Evolutionary conservation across 176 grass and related monocot genomes (phyloP), one percentile per base, ranked within the genome.

Genomic region (Triticum timopheevii): DNA sequence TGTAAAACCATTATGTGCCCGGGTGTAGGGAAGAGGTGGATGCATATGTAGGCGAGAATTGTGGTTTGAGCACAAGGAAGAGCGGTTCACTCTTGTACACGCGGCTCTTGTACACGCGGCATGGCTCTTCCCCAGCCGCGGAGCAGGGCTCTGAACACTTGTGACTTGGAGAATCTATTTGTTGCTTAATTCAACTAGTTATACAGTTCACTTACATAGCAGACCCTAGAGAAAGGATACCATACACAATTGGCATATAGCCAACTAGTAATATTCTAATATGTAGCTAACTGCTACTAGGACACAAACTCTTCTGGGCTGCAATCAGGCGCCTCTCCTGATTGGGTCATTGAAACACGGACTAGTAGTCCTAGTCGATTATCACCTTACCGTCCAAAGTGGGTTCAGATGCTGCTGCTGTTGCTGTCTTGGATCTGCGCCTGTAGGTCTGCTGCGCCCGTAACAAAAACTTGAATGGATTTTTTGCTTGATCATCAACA

Each of bases 401-500:
- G 19, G 19, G 6, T 58, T 58, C 54, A 58, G 54, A 58, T 58
- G 54, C 54, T 58, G 17, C 54, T 58, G 54, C 54, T 58, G 17
- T 22, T 58, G 6, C 54, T 58, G 8, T 28, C 25, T 65, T 65
- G 2, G 63, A 30, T 28, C 63, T 65, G 2, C 25, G 63, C 63
- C 25, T 65, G 25, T 28, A 25, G 24, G 10, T 58, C 17, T 8
- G 70, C 15, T 15, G 38, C 7, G 38, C 13, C 22, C 22, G 1
- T 25, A 73, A 73, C 5, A 45, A 69, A n/a, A 31, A 64, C 67
- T 66, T 80, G 39, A 65, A 47, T 31, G 33, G 6, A 12, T 13
- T 77, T 69, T 82, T 15, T 90, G 35, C 11, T 68, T 50, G 12
- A 31, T 73, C 38, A 59, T 75, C 17, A 71, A 83, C 83, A 72